These are phyloP conservation scores for Trichophyton schoenleinii DNA, from an alignment of 2,329 filamentous ascomycete genomes.

Conservation along the genomic window DNA sequence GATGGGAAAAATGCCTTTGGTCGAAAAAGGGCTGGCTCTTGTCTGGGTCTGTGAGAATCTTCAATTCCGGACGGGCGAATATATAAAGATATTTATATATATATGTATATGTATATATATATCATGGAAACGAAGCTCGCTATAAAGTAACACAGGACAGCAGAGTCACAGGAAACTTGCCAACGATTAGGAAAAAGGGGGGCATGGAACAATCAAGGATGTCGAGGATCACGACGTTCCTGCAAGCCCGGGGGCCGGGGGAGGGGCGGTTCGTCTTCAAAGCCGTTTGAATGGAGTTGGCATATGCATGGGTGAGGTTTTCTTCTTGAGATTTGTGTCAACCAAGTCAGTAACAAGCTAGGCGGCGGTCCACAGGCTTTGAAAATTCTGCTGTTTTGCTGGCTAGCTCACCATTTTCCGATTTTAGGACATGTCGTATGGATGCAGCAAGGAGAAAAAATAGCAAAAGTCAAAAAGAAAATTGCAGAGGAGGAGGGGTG, in stretches of 20 bases:
- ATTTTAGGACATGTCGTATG: constrained; percentile 3
- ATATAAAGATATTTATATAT: neutral
- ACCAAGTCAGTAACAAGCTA: neutral
- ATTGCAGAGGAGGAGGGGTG: neutral
- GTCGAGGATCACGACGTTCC: constrained; percentile 7
- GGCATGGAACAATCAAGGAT: constrained; percentile 1
- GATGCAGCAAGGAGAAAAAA: constrained; percentile 3
- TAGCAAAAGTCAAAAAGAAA: constrained; percentile 2
- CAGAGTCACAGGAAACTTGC: neutral
- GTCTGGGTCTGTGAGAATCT: neutral
- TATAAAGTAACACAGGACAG: constrained; percentile 5
- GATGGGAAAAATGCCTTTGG: neutral
- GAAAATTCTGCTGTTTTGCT: constrained; percentile 2
- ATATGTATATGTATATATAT: neutral
- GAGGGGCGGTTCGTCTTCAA: constrained; percentile 18
- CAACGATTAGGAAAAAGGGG: neutral
- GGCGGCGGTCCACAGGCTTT: neutral
- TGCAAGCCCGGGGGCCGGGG: constrained; percentile 16
- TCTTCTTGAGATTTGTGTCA: constrained; percentile 24
- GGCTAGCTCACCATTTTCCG: neutral
- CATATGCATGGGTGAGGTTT: constrained; percentile 29
- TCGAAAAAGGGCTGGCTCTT: neutral
- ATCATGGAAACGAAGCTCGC: constrained; percentile 3
- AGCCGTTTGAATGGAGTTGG: constrained; percentile 25
- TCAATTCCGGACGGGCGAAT: neutral